These are phyloP conservation scores for Pholiota adiposa DNA, from an alignment of 1,284 basidiomycete species.

Conservation along the genomic window DNA sequence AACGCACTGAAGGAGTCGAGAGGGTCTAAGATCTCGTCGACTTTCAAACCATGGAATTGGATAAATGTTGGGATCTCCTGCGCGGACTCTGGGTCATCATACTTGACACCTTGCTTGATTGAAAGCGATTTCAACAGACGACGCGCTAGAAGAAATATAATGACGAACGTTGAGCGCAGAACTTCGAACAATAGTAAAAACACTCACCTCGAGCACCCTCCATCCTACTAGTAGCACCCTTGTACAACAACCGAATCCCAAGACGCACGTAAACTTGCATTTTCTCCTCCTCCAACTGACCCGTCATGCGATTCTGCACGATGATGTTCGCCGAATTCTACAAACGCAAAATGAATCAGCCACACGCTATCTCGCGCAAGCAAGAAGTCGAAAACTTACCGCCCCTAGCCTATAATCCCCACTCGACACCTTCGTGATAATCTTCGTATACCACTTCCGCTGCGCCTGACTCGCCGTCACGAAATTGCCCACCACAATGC, in stretches of 20 bases:
- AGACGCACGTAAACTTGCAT: constrained; percentile 95
- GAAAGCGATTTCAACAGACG: constrained; percentile 87
- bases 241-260: constrained; percentile 92
- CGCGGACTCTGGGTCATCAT: constrained; percentile 84
- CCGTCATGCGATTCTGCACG: constrained; percentile 89
- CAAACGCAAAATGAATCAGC: background rate
- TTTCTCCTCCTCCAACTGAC: constrained; percentile 96
- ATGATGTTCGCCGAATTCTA: constrained; percentile 96
- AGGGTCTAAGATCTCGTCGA: constrained; percentile 84
- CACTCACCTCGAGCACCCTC: constrained; percentile 82
- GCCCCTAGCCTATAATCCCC: constrained; percentile 92
- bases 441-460: constrained; percentile 94
- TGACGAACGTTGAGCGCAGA: too few relatives aligned
- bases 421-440: constrained; percentile 82
- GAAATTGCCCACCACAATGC: constrained; percentile 92
- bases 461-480: constrained; percentile 96
- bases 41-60: constrained; percentile 86
- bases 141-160: constrained; percentile 50
- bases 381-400: constrained; percentile 48
- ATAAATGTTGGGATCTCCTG: constrained; percentile 89
- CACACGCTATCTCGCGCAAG: too few relatives aligned
- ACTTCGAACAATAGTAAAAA: too few relatives aligned
- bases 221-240: constrained; percentile 90
- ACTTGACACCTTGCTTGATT: constrained; percentile 95
- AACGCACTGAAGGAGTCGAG: constrained; percentile 80